Conservation (phyloP, 345 rosid species). For the Melaleuca alternifolia region DNA sequence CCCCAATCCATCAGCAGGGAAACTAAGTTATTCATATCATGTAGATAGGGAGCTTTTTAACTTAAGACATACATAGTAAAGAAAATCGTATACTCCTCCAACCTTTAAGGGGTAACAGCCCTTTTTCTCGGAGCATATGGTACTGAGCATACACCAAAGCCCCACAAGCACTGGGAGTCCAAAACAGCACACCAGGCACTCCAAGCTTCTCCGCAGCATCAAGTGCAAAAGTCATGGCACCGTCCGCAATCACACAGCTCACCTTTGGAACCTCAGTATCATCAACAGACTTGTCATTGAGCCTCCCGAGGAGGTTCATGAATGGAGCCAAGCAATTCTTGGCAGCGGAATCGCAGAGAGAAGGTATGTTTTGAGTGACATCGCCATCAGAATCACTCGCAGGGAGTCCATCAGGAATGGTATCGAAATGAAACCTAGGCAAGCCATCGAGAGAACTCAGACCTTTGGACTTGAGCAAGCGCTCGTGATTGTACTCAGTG, state of each 20-base stretch:
- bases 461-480: neutral
- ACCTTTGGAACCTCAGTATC: conserved; percentile 5
- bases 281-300: neutral
- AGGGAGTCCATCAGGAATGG: conserved; percentile 4
- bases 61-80: neutral
- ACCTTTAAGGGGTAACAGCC: conserved; percentile 20
- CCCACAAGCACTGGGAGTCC: conserved; percentile 18
- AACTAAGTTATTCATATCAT: neutral
- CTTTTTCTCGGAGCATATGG: conserved; percentile 2
- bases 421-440: neutral
- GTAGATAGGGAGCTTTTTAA: neutral
- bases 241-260: conserved; percentile 22
- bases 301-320: conserved; percentile 7
- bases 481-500: conserved; percentile 4
- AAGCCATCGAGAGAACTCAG: neutral
- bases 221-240: conserved; percentile 18
- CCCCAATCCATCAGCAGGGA: neutral
- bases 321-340: conserved; percentile 5
- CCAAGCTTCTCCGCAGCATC: conserved; percentile 17
- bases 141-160: conserved; percentile 5
- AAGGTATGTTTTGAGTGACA: conserved; percentile 1
- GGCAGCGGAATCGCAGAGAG: neutral
- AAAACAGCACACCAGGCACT: conserved; percentile 8
- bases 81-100: neutral
- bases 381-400: neutral